Percentiles rank a stretch among this genome's conserved stretches.
Evolutionary conservation across 2,329 filamentous ascomycete species (phyloP).

Genomic region (Sclerotiophoma versabilis): DNA sequence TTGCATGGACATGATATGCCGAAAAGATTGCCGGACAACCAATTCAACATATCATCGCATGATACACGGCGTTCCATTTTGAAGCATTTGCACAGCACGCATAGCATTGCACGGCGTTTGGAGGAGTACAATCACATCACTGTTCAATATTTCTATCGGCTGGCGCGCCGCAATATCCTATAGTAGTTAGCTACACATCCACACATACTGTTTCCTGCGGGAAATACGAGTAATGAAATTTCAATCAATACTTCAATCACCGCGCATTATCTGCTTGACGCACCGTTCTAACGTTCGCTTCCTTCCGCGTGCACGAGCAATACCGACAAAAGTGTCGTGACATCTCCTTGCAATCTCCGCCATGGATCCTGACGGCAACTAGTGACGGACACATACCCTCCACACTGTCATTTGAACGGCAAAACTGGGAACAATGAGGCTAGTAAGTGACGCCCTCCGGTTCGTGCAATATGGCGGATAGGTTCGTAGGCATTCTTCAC

Average conservation of each 20-base stretch:
- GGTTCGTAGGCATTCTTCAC: slow-evolving; percentile 9
- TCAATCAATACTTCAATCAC: slow-evolving; percentile 19
- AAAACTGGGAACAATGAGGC: slow-evolving; percentile 6
- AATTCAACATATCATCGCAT: slow-evolving; percentile 21
- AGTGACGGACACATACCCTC: slow-evolving; percentile 4
- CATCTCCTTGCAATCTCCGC: slow-evolving; percentile 18
- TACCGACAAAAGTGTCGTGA: slow-evolving; percentile 5
- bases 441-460: not conserved
- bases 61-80: slow-evolving; percentile 16
- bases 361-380: slow-evolving; percentile 17
- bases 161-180: slow-evolving; percentile 19
- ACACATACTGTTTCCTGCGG: slow-evolving; percentile 8
- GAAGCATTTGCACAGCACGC: slow-evolving; percentile 21
- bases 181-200: slow-evolving; percentile 17
- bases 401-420: slow-evolving; percentile 6
- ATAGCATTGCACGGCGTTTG: slow-evolving; percentile 20
- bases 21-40: slow-evolving; percentile 17
- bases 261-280: slow-evolving; percentile 5
- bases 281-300: slow-evolving; percentile 16
- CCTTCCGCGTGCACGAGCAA: slow-evolving; percentile 14
- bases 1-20: slow-evolving; percentile 20
- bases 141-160: slow-evolving; percentile 16
- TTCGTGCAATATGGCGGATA: slow-evolving; percentile 6
- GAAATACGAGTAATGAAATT: slow-evolving; percentile 19
- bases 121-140: slow-evolving; percentile 7